Evolutionary conservation across 306 rosid genomes (phyloP).

Genomic region (Inga leiocalycina): DNA sequence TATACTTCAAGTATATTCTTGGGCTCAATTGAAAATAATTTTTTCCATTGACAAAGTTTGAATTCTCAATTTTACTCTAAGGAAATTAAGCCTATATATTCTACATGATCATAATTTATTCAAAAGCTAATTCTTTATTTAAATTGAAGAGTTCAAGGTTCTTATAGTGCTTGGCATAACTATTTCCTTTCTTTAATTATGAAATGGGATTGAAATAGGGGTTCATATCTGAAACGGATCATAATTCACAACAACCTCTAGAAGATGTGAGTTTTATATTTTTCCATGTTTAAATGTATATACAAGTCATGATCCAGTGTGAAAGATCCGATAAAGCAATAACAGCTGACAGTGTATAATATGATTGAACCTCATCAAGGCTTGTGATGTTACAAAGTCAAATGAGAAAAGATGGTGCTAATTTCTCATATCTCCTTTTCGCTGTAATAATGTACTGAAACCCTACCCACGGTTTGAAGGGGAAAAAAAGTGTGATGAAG

Average conservation of each 20-base stretch:
- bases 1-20: background rate
- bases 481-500: background rate
- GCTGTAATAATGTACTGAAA: background rate
- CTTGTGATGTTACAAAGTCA: background rate
- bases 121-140: background rate
- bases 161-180: background rate
- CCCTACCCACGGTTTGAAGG: slow-evolving; percentile 11
- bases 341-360: background rate
- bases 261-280: background rate
- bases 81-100: too few species aligned
- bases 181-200: background rate
- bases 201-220: background rate
- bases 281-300: background rate
- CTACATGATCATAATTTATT: background rate
- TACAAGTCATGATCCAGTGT: background rate
- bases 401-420: background rate
- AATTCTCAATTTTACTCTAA: too few species aligned
- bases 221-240: background rate
- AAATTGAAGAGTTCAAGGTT: background rate
- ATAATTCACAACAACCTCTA: background rate
- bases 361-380: slow-evolving; percentile 4
- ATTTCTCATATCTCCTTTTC: background rate
- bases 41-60: background rate
- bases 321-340: background rate
- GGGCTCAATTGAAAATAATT: background rate